phyloP scores from a whole-genome alignment of 306 rosid species.

The Arachis hypogaea region DNA sequence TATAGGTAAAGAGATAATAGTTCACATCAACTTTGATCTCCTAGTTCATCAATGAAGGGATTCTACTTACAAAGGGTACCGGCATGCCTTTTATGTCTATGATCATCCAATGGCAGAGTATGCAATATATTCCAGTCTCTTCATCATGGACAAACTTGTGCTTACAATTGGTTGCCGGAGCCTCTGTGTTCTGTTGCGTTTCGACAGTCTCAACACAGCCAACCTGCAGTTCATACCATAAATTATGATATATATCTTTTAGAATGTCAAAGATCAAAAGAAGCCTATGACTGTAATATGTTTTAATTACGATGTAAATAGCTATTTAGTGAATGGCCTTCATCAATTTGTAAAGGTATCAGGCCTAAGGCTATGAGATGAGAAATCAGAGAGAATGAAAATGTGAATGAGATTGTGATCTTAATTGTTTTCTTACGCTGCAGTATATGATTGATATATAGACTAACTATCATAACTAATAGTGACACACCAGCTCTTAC shows the following conservation, averaged over 20 bases:
- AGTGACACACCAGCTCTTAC: no score
- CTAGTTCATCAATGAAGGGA: no score
- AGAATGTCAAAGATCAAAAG: background rate
- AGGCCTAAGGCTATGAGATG: no score
- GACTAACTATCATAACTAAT: no score
- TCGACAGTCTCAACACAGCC: slow-evolving; percentile 4
- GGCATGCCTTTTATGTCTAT: slow-evolving; percentile 34
- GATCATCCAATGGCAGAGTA: background rate
- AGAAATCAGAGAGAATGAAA: no score
- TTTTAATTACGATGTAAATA: background rate
- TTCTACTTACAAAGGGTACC: slow-evolving; percentile 40
- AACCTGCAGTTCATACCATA: slow-evolving; percentile 36
- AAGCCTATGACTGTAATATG: background rate
- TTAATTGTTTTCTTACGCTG: no score
- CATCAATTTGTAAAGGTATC: no score
- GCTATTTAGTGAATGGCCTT: background rate
- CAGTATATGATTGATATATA: no score
- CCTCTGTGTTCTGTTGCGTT: background rate
- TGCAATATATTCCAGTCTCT: slow-evolving; percentile 42
- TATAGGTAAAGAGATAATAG: no score
- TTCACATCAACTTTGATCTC: no score
- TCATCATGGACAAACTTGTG: slow-evolving; percentile 33
- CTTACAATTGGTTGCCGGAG: slow-evolving; percentile 14
- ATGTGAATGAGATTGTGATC: no score
- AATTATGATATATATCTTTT: background rate